Conservation (phyloP, 257 asterid genomes). For the Agastache rugosa region DNA sequence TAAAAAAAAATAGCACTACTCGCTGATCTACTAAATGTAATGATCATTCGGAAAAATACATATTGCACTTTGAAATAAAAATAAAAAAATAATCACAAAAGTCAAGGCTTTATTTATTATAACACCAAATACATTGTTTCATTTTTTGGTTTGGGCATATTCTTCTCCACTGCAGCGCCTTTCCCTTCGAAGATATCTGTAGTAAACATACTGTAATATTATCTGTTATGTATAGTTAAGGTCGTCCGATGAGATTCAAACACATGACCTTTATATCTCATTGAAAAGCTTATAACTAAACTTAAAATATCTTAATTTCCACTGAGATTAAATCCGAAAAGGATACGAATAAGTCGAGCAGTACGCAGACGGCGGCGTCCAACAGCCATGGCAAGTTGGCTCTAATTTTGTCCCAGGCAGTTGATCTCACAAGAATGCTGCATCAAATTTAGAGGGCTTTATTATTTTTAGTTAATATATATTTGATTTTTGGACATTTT, state of each 20-base stretch:
- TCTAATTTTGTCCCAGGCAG: slow-evolving; percentile 68
- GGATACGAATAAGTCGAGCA: slow-evolving; percentile 94
- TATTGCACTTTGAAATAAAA: neutral
- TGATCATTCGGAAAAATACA: neutral
- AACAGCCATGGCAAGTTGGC: slow-evolving; percentile 96
- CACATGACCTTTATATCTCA: neutral
- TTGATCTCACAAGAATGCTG: slow-evolving; percentile 86
- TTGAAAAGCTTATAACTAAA: neutral
- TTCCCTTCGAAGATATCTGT: slow-evolving; percentile 52
- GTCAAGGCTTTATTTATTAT: neutral
- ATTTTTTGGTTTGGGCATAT: slow-evolving; percentile 34
- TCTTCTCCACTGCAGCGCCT: slow-evolving; percentile 34
- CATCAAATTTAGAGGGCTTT: slow-evolving; percentile 31
- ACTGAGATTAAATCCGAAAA: slow-evolving; percentile 15
- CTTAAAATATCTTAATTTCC: neutral
- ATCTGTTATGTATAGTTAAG: slow-evolving; percentile 62
- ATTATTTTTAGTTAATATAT: neutral
- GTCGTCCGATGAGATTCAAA: neutral
- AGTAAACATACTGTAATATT: slow-evolving; percentile 77
- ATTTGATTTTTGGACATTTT: neutral
- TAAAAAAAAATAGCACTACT: neutral
- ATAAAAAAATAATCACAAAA: neutral
- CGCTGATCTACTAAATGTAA: neutral
- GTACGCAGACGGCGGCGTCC: slow-evolving; percentile 84
- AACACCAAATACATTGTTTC: neutral